A percentile compares a stretch with the other conserved stretches of the same genome.
phyloP scores from a whole-genome alignment of 1,139 yeast species.

The Geotrichum carabidarum region DNA sequence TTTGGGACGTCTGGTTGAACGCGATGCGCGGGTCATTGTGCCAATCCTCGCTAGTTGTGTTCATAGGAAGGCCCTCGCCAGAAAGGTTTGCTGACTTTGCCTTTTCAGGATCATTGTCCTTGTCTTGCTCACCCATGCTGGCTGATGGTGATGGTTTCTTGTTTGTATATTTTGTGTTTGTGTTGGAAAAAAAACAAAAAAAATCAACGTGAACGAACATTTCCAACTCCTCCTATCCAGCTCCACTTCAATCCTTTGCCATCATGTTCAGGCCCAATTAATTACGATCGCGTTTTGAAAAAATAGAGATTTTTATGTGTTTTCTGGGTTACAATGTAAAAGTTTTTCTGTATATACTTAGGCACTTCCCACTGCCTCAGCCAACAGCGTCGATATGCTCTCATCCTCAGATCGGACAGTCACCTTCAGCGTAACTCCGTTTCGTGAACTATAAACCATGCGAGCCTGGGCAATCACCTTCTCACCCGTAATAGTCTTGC shows the following conservation, averaged over 20 bases:
- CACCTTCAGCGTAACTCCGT: constrained; percentile 74
- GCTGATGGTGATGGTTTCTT: not conserved
- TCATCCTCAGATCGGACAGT: constrained; percentile 61
- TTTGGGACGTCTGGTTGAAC: constrained; percentile 33
- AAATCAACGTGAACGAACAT: no score
- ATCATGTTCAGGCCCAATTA: not conserved
- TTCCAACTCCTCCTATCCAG: no score
- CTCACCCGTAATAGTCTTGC: constrained; percentile 69
- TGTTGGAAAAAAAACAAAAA: no score
- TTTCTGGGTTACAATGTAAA: not conserved
- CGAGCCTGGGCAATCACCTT: constrained; percentile 67
- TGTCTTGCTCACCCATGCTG: not conserved
- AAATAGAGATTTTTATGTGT: not conserved
- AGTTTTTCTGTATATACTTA: not conserved
- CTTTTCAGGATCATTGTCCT: not conserved
- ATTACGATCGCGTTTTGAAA: not conserved
- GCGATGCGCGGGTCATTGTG: constrained; percentile 33
- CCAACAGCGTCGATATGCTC: constrained; percentile 32
- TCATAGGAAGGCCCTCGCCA: not conserved
- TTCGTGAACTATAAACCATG: constrained; percentile 65
- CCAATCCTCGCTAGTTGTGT: constrained; percentile 20
- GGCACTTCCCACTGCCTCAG: constrained; percentile 29
- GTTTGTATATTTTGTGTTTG: not conserved
- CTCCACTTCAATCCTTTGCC: not conserved
- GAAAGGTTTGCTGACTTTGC: not conserved